These are phyloP conservation scores for Trichoderma koningiopsis DNA, from an alignment of 2,329 filamentous ascomycete species.

Conservation along the genomic window DNA sequence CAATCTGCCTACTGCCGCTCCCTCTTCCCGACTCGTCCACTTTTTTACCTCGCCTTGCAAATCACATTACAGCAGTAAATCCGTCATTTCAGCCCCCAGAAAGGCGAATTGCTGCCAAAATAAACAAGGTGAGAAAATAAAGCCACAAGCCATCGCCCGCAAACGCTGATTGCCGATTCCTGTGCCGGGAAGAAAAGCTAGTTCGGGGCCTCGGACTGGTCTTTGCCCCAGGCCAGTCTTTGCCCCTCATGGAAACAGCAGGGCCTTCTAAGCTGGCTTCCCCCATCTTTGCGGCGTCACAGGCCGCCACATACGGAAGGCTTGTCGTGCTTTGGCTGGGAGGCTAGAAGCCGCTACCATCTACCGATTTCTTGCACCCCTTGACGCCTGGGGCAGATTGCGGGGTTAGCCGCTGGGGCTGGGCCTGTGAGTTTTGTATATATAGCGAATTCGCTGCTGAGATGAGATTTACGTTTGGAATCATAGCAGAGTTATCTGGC, in stretches of 20 bases:
- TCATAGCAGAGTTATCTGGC: not conserved
- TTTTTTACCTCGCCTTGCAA: not conserved
- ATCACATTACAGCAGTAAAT: not conserved
- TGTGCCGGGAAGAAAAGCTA: not conserved
- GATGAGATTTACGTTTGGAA: not conserved
- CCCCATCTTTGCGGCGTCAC: not conserved
- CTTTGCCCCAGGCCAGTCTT: not conserved
- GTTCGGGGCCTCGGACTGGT: constrained; percentile 3
- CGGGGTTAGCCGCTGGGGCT: not conserved
- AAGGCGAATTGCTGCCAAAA: not conserved
- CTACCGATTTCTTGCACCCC: constrained; percentile 13
- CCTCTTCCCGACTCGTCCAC: constrained; percentile 11
- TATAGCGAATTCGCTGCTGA: not conserved
- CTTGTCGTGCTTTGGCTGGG: not conserved
- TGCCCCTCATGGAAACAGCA: not conserved
- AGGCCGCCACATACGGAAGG: not conserved
- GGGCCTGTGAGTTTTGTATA: not conserved
- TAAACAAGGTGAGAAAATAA: not conserved
- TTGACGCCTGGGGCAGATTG: constrained; percentile 20
- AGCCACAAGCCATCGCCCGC: not conserved
- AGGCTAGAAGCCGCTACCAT: constrained; percentile 14
- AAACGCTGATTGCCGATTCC: constrained; percentile 3
- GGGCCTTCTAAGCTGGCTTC: not conserved
- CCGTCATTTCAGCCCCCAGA: not conserved
- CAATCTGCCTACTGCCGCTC: constrained; percentile 4